Conservation (phyloP, 1,139 yeast species). For the Hyphopichia wangnamkhiaoensis region DNA sequence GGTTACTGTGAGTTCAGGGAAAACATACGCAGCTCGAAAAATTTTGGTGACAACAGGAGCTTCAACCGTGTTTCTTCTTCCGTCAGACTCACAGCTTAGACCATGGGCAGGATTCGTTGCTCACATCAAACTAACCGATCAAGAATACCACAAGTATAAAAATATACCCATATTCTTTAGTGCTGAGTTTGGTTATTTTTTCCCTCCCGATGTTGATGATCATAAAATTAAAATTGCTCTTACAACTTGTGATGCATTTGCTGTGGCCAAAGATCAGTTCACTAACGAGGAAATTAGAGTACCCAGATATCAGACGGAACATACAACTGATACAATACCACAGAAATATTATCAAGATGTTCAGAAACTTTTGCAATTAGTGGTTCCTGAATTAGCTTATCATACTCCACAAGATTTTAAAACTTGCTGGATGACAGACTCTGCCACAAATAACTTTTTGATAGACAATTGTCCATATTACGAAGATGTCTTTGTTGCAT, state of each 20-base stretch:
- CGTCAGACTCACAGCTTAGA: slow-evolving; percentile 29
- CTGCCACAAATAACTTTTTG: slow-evolving; percentile 41
- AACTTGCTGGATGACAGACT: slow-evolving; percentile 51
- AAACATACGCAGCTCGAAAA: slow-evolving; percentile 23
- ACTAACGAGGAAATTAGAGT: background rate
- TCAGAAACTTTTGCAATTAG: background rate
- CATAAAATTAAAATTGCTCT: slow-evolving; percentile 37
- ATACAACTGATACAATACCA: background rate
- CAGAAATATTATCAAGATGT: background rate
- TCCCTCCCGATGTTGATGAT: slow-evolving; percentile 34
- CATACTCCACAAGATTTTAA: slow-evolving; percentile 36
- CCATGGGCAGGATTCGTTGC: slow-evolving; percentile 42
- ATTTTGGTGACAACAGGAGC: slow-evolving; percentile 34
- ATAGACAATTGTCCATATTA: slow-evolving; percentile 39
- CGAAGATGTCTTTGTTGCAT: slow-evolving; percentile 31
- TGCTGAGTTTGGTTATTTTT: slow-evolving; percentile 48
- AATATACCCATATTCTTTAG: slow-evolving; percentile 36
- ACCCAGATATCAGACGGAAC: background rate
- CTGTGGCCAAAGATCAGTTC: slow-evolving; percentile 24
- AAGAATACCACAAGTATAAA: slow-evolving; percentile 24
- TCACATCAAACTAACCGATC: slow-evolving; percentile 26
- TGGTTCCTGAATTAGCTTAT: slow-evolving; percentile 36
- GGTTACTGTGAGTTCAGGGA: slow-evolving; percentile 3
- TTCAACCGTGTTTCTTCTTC: slow-evolving; percentile 25
- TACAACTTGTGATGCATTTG: slow-evolving; percentile 35